Base-by-base conservation (phyloP, 1,139 yeast species). In the Fermentozyma sake region DNA sequence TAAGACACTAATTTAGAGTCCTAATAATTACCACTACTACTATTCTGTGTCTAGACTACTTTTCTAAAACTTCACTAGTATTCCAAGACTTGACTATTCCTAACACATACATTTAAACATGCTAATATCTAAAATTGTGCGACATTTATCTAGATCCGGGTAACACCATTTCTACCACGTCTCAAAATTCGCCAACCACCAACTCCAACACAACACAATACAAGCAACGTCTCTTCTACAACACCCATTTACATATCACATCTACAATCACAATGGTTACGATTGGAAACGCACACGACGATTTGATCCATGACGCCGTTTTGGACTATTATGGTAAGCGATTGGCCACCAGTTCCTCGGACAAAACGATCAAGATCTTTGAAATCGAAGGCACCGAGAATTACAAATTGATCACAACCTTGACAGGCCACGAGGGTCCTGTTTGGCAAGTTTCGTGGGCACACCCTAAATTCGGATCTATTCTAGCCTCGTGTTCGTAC, bases 391-490 rank as follows among this genome's bases (percentile, higher is more conserved):
- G 70, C 14, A 87, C 91, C 26, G 95, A 86, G 31, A 75, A 70
- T 47, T 84, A 83, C 55, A 79, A 72, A 51, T 66, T 87, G 30
- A 68, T 80, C 17, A 95, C 87, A 42, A 87, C 97, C 2, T 67
- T 91, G 41, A 72, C 50, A 76, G 95, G 69, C 16, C 99, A 91
- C 55, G 96, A 87, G 40, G 98, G 98, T 13, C 97, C 98, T 7
- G 96, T 93, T 27, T 93, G 99, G 98, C 96, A 91, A 60, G 94
- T 89, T 18, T 77, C 89, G 29, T 91, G 98, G 99, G 97, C 98
- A 3, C 98, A 93, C 54, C 98, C 99, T 22, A 91, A 91, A 56
- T 91, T 91, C 50, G 98, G 98, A 19, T 82, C 87, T 5, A 85
- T 91, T 41, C 68, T 91, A 41, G 98, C 98, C 1, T 82, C 95